Percentiles rank a stretch among this genome's conserved stretches.
Conservation (phyloP, 306 rosid genomes). For the Dicorynia guianensis region DNA sequence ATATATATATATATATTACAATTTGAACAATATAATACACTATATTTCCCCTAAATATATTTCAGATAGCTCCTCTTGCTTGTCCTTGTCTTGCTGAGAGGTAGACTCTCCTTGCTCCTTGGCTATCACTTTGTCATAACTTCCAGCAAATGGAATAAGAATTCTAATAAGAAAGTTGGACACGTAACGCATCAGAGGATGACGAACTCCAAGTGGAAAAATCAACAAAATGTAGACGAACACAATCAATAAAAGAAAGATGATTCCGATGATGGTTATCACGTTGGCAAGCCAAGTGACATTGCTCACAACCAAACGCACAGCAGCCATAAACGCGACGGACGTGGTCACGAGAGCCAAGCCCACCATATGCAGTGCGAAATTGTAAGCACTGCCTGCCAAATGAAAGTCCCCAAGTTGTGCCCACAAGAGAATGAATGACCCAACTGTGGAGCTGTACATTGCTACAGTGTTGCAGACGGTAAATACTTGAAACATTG, state of each 20-base stretch:
- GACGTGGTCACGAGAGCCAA: background rate
- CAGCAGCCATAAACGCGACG: background rate
- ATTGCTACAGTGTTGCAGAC: slow-evolving; percentile 9
- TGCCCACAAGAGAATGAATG: slow-evolving; percentile 4
- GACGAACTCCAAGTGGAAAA: background rate
- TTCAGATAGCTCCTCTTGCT: too few species aligned
- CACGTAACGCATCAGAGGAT: background rate
- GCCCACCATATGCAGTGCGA: background rate
- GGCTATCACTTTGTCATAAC: too few species aligned
- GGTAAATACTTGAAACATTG: slow-evolving; percentile 18
- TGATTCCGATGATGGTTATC: background rate
- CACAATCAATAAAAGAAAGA: background rate
- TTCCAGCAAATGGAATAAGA: too few species aligned
- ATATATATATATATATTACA: too few species aligned
- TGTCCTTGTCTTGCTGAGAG: too few species aligned
- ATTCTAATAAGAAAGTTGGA: too few species aligned
- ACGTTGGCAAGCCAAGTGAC: background rate
- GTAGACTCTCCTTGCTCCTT: too few species aligned
- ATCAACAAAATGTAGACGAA: background rate
- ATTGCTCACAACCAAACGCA: background rate
- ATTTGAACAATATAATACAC: too few species aligned
- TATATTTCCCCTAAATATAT: too few species aligned
- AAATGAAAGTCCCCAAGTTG: background rate
- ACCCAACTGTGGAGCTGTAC: slow-evolving; percentile 13
- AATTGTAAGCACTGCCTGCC: background rate